Evolutionary conservation across 129 eudicot genomes (phyloP).

Genomic region (Saussurea involucrata): DNA sequence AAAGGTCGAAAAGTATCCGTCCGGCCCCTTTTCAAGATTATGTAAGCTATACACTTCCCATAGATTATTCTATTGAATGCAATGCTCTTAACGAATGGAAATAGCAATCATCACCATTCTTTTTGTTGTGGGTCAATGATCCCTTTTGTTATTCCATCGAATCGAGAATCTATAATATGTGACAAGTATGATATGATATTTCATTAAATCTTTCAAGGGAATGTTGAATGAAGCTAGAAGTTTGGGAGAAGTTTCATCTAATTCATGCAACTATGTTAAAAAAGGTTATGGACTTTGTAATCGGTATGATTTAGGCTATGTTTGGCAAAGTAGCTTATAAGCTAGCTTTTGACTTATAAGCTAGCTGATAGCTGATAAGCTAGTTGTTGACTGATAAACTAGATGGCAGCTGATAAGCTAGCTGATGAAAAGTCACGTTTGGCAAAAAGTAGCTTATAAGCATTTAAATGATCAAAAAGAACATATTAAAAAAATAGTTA

Average conservation of each 20-base stretch:
- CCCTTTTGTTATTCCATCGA: slow-evolving; percentile 12
- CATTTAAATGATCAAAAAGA: too few relatives aligned
- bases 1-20: background rate
- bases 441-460: too few relatives aligned
- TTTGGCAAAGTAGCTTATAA: too few relatives aligned
- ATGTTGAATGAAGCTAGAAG: background rate
- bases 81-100: slow-evolving; percentile 20
- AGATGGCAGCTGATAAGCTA: too few relatives aligned
- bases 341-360: too few relatives aligned
- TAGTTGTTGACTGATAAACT: too few relatives aligned
- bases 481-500: too few relatives aligned
- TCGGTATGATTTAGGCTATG: background rate
- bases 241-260: background rate
- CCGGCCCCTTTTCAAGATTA: background rate
- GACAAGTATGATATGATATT: background rate
- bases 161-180: background rate
- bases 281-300: background rate
- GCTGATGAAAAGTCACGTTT: too few relatives aligned
- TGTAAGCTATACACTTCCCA: slow-evolving; percentile 22
- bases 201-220: background rate
- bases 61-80: slow-evolving; percentile 23
- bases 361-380: too few relatives aligned
- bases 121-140: slow-evolving; percentile 13
- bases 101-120: slow-evolving; percentile 1
- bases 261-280: too few relatives aligned